Evolutionary conservation across 2,329 filamentous ascomycete genomes (phyloP), one percentile per base, ranked within the genome.

Genomic region (Aspergillus calidoustus): DNA sequence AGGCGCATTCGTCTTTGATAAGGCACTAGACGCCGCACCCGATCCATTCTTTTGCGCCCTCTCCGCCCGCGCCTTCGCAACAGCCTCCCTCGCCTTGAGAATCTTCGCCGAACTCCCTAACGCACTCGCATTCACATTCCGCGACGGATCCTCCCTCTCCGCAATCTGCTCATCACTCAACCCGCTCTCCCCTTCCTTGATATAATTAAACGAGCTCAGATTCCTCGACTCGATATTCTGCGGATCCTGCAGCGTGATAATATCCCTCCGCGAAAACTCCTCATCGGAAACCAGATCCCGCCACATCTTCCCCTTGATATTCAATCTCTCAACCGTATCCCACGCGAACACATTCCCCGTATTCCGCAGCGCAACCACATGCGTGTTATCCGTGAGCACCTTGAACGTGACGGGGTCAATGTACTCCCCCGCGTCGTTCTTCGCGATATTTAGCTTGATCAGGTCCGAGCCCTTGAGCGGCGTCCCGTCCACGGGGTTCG

Each of bases 381-480:
- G 95, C 4, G 95, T 98, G 77, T 98, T 98, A 76, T 99, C 93
- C 51, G 95, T 99, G 72, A 99, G 92, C 47, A 96, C 91, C 77
- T 99, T 99, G 83, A 91, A 98, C 0, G 93, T 97, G 51, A 99
- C 94, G 0, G 95, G 96, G 72, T 99, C 95, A 65, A 98, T 92
- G 71, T 95, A 91, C 70, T 98, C 95, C 57, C 87, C 91, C 64
- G 93, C 90, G 57, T 93, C 91, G 76, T 98, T 99, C 76, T 94
- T 93, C 63, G 91, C 86, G 77, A 98, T 97, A 74, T 93, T 90
- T 66, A 99, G 86, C 72, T 93, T 92, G 74, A 98, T 92, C 54
- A 99, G 83, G 69, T 98, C 94, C 60, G 89, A 87, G 69, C 88
- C 88, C 66, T 90, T 89, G 52, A 99, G 82, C 0, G 91, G 89